A percentile compares a stretch with the other conserved stretches of the same genome.
phyloP scores from a whole-genome alignment of 1,139 yeast genomes.

The Ashbya aceris region DNA sequence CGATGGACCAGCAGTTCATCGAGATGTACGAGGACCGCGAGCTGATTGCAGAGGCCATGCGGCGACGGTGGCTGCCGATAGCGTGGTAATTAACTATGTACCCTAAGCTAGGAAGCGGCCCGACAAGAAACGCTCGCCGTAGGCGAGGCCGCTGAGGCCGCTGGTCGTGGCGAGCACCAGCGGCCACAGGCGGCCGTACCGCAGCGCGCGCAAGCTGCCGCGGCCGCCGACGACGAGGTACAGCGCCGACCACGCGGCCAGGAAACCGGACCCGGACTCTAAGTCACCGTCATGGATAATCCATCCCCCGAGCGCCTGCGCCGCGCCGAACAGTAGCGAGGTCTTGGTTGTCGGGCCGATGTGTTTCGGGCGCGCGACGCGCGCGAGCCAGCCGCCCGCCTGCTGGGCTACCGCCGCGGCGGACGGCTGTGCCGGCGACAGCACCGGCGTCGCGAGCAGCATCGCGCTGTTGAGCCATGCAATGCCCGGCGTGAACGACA shows the following conservation, averaged over 20 bases:
- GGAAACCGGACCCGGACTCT: constrained; percentile 79
- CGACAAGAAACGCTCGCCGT: constrained; percentile 59
- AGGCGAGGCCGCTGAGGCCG: constrained; percentile 50
- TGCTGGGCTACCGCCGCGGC: constrained; percentile 11
- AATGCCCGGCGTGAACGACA: constrained; percentile 44
- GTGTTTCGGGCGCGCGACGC: constrained; percentile 14
- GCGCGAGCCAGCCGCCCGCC: constrained; percentile 7
- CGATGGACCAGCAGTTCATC: constrained; percentile 90
- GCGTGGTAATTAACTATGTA: constrained; percentile 39
- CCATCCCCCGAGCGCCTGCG: constrained; percentile 71
- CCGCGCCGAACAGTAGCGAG: constrained; percentile 54
- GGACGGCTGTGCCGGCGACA: constrained; percentile 26
- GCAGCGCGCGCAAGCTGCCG: constrained; percentile 42
- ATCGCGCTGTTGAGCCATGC: constrained; percentile 40
- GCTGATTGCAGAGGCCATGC: constrained; percentile 44
- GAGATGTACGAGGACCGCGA: constrained; percentile 71
- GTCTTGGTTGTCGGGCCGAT: constrained; percentile 40
- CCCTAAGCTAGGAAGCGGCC: constrained; percentile 13
- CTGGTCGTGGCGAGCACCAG: constrained; percentile 51
- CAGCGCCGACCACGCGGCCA: constrained; percentile 77
- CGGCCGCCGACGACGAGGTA: constrained; percentile 70
- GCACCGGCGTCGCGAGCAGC: constrained; percentile 38
- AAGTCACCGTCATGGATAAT: constrained; percentile 75
- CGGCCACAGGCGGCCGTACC: constrained; percentile 47
- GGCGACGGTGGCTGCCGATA: constrained; percentile 54